Evolutionary conservation across 768 basidiomycete species (phyloP).

Genomic region (Phylloporus scabripes): DNA sequence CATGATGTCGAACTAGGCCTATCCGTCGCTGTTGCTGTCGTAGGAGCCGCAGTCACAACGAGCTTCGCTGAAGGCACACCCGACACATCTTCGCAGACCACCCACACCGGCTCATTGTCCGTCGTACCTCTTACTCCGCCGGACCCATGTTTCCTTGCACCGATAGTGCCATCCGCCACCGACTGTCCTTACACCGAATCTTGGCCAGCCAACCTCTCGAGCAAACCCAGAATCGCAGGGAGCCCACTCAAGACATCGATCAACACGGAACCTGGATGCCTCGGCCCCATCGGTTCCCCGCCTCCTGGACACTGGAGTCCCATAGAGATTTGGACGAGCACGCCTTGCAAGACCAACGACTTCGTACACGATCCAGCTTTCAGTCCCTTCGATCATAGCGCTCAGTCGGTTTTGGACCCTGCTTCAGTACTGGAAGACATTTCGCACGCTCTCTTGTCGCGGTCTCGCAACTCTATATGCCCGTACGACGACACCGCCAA

Average conservation of each 20-base stretch:
- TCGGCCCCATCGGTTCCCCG: constrained; percentile 6
- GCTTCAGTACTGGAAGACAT: constrained; percentile 2
- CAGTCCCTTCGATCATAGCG: constrained; percentile 1
- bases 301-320: constrained; percentile 13
- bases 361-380: background rate
- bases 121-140: constrained; percentile 22
- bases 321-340: constrained; percentile 22
- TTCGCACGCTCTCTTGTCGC: constrained; percentile 19
- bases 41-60: background rate
- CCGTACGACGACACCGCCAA: constrained; percentile 10
- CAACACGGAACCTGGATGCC: background rate
- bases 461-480: constrained; percentile 11
- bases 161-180: constrained; percentile 7
- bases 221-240: constrained; percentile 7
- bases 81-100: constrained; percentile 10
- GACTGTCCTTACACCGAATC: constrained; percentile 22
- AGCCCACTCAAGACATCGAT: constrained; percentile 23
- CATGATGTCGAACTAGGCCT: constrained; percentile 17
- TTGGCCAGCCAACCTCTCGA: constrained; percentile 10
- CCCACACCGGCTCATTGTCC: constrained; percentile 4
- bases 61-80: constrained; percentile 6
- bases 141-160: constrained; percentile 18
- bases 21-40: background rate
- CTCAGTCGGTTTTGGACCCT: background rate
- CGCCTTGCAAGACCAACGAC: constrained; percentile 13